phyloP scores from a whole-genome alignment of 2,329 filamentous ascomycete genomes.

The Domatiomyces globalis region DNA sequence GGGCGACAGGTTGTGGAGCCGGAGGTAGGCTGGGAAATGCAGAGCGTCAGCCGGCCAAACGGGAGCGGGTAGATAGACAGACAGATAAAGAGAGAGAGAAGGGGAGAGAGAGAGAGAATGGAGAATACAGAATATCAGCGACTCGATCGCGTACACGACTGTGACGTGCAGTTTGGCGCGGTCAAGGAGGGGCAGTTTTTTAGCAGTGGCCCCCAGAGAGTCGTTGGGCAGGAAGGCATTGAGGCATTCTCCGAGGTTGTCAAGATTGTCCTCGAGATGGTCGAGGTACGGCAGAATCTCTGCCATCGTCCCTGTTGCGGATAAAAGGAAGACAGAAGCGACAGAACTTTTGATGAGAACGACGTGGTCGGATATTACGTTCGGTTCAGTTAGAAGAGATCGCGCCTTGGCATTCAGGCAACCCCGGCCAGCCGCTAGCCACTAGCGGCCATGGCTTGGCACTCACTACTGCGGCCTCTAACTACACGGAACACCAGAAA shows the following conservation, averaged over 20 bases:
- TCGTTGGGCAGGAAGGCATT: conserved; percentile 52
- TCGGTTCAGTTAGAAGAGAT: neutral
- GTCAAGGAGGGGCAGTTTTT: conserved; percentile 78
- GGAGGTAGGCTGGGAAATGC: conserved; percentile 48
- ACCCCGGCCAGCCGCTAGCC: neutral
- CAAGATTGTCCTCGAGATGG: conserved; percentile 62
- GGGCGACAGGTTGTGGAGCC: conserved; percentile 65
- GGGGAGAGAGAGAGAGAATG: conserved; percentile 44
- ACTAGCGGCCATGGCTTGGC: neutral
- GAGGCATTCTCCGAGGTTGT: conserved; percentile 60
- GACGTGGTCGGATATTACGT: neutral
- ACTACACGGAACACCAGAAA: too few relatives aligned
- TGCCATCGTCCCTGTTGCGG: conserved; percentile 35
- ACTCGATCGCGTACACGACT: conserved; percentile 77
- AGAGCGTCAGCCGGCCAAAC: conserved; percentile 5
- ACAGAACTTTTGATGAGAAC: conserved; percentile 2
- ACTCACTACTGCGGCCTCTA: neutral
- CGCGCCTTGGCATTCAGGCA: neutral
- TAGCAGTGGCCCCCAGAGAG: conserved; percentile 51
- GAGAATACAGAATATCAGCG: conserved; percentile 63
- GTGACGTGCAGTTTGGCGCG: conserved; percentile 89
- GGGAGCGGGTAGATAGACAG: neutral
- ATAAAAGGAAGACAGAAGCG: conserved; percentile 27
- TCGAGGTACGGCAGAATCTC: conserved; percentile 50
- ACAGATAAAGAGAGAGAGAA: neutral